These are phyloP conservation scores for Chlamydomonas incerta DNA, from an alignment of 139 green algal species.

Conservation along the genomic window DNA sequence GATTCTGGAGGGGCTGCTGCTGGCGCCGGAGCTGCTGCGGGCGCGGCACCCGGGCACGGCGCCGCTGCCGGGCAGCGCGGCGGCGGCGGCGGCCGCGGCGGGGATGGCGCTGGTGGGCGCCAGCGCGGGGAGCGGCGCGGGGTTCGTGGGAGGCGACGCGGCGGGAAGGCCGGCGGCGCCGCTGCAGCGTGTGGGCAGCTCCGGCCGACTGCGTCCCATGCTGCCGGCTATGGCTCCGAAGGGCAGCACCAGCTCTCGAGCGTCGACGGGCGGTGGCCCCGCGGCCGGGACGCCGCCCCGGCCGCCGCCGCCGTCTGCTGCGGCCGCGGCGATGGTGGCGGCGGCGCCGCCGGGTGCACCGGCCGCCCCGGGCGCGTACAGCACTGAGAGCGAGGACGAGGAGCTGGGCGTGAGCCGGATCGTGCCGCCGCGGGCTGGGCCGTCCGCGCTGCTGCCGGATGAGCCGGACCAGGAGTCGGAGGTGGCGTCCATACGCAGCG, in stretches of 20 bases:
- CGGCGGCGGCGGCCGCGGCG: background rate
- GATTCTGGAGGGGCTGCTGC: conserved; percentile 36
- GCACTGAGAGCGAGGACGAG: conserved; percentile 40
- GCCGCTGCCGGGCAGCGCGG: conserved; percentile 8
- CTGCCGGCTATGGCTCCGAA: conserved; percentile 2
- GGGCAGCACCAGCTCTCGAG: background rate
- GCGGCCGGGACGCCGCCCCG: background rate
- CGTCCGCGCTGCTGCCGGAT: conserved; percentile 5
- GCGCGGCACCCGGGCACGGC: conserved; percentile 4
- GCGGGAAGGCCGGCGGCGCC: background rate
- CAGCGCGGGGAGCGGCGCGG: background rate
- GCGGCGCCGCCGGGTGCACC: background rate
- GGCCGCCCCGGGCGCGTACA: background rate
- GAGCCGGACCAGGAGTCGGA: conserved; percentile 33
- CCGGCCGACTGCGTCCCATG: background rate
- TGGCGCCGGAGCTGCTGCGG: conserved; percentile 19
- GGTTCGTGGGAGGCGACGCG: background rate
- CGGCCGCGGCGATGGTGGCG: background rate
- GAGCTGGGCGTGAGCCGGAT: conserved; percentile 16
- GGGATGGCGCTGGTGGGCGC: background rate
- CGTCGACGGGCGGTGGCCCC: background rate
- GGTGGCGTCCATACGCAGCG: conserved; percentile 8
- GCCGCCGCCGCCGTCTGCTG: background rate
- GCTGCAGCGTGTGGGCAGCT: conserved; percentile 18
- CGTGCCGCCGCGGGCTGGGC: background rate